Evolutionary conservation across 164 flowering plant species (phyloP), one percentile per base, ranked within the genome.

Genomic region (Aristolochia fimbriata): DNA sequence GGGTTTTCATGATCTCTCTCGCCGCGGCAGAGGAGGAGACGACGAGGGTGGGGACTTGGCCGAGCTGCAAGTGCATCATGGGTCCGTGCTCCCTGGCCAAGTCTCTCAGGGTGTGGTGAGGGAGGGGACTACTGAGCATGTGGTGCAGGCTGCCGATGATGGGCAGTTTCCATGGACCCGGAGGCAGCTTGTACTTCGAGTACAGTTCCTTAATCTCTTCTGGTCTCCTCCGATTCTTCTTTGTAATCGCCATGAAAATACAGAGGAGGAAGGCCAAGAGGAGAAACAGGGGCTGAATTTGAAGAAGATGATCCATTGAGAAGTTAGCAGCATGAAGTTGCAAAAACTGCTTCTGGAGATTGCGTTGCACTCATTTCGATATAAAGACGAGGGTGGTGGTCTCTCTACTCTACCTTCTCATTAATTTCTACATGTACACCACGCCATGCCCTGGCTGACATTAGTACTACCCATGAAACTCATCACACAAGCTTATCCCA

Each of bases 1-100:
- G 43, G 11, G 43, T 37, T 10, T 37, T 37, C 43, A 37, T 37
- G 43, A 37, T 37, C 43, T 37, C 71, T 43, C 50, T 51, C 17
- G 68, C 71, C 19, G 47, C 48, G 33, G 45, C 47, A 0, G 74
- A 58, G 6, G 71, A 71, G 20, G 74, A 67, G 64, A 71, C 50
- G 8, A 71, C 58, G 15, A 61, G 23, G 56, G 46, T 50, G 21
- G 63, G 53, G 25, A 61, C 25, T 25, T 51, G 47, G 21, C 63
- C 63, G 20, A 61, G 49, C 56, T 11, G 51, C 30, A 61, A 19
- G 47, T 49, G 56, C 63, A 61, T 61, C 25, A 61, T 12, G 21
- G 63, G 63, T 15, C 63, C 63, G 37, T 61, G 19, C 43, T 61
- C 51, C 11, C 20, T 27, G 46, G 63, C 55, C 7, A 61, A 37